Evolutionary conservation across 345 rosid species (phyloP).

Genomic region (Aethionema arabicum): DNA sequence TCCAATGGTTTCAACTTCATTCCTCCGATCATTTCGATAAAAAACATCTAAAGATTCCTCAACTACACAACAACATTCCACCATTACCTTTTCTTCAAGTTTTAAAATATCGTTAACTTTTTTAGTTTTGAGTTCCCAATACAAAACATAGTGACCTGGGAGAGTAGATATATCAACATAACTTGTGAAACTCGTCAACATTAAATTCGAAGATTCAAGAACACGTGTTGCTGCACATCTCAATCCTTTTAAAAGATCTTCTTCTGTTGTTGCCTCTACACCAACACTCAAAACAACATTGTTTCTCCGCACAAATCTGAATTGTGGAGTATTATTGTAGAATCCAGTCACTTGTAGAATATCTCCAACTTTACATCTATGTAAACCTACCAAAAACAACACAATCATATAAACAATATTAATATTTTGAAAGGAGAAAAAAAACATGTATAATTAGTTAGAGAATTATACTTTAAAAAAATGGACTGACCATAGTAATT

Average conservation of each 20-base stretch:
- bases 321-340: constrained; percentile 58
- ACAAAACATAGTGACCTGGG: constrained; percentile 65
- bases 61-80: constrained; percentile 50
- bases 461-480: too few relatives aligned
- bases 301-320: constrained; percentile 49
- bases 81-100: constrained; percentile 44
- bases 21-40: constrained; percentile 45
- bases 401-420: too few relatives aligned
- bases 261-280: constrained; percentile 61
- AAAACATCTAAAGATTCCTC: constrained; percentile 57
- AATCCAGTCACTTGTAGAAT: constrained; percentile 58
- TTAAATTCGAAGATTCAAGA: constrained; percentile 44
- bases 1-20: constrained; percentile 42
- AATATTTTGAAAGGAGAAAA: too few relatives aligned
- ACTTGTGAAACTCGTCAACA: constrained; percentile 53
- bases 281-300: constrained; percentile 51
- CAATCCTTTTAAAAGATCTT: constrained; percentile 53
- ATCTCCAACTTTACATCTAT: constrained; percentile 62
- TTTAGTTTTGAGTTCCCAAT: constrained; percentile 58
- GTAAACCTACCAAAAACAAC: constrained; percentile 42
- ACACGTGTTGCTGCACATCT: constrained; percentile 39
- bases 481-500: constrained; percentile 46
- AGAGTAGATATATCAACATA: constrained; percentile 43
- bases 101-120: constrained; percentile 13
- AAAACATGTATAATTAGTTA: too few relatives aligned